Evolutionary conservation across 306 rosid species (phyloP).

Genomic region (Echinosophora koreensis): DNA sequence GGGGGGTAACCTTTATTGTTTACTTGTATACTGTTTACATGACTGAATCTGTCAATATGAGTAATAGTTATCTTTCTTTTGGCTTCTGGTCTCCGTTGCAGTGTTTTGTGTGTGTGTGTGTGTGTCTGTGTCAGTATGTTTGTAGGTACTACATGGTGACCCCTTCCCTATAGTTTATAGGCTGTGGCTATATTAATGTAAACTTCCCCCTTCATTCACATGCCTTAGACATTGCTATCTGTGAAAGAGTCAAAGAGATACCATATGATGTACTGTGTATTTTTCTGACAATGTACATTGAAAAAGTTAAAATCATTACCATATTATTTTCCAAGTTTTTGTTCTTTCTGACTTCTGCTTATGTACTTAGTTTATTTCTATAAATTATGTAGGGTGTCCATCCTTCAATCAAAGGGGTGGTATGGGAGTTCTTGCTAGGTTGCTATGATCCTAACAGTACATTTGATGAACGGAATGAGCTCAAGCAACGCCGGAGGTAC

Average conservation of each 20-base stretch:
- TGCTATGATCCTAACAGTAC: conserved; percentile 91
- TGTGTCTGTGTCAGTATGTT: conserved; percentile 5
- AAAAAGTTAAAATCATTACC: conserved; percentile 14
- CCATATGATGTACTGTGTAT: conserved; percentile 34
- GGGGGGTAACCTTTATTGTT: conserved; percentile 71
- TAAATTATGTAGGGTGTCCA: conserved; percentile 79
- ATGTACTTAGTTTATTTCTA: conserved; percentile 30
- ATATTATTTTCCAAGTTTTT: conserved; percentile 20
- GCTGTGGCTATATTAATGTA: background rate
- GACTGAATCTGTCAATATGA: conserved; percentile 25
- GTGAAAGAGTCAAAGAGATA: conserved; percentile 4
- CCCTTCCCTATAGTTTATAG: conserved; percentile 26
- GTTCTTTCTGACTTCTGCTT: conserved; percentile 33
- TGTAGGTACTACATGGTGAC: conserved; percentile 18
- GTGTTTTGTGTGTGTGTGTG: too few species aligned
- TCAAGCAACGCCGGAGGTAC: conserved; percentile 81
- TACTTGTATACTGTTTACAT: conserved; percentile 31
- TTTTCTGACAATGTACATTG: conserved; percentile 16
- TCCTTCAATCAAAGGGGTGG: conserved; percentile 93
- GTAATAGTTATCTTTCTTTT: conserved; percentile 11
- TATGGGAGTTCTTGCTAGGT: conserved; percentile 97
- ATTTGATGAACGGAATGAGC: conserved; percentile 73
- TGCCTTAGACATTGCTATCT: conserved; percentile 26
- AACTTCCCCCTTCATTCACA: background rate
- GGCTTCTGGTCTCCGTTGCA: background rate